A percentile compares a stretch with the other conserved stretches of the same genome.
These are phyloP conservation scores for Alternaria solani DNA, from an alignment of 2,329 filamentous ascomycete genomes.

Conservation along the genomic window DNA sequence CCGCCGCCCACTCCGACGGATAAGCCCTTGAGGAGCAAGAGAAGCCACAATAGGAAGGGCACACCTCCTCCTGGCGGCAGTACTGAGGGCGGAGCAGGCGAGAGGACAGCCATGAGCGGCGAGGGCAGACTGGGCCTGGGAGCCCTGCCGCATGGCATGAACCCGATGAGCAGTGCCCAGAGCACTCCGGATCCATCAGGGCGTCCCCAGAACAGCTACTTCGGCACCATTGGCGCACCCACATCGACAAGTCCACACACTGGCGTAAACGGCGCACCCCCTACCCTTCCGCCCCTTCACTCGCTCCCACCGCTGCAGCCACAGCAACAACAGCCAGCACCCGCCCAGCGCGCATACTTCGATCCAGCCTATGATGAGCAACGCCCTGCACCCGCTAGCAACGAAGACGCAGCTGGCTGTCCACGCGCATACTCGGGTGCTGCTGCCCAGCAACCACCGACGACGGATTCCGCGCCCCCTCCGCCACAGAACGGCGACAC, in stretches of 20 bases:
- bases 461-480: constrained; percentile 26
- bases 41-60: constrained; percentile 65
- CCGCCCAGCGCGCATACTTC: constrained; percentile 37
- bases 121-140: constrained; percentile 1
- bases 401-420: constrained; percentile 35
- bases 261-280: constrained; percentile 40
- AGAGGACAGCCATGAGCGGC: constrained; percentile 2
- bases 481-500: constrained; percentile 49
- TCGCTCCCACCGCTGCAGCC: constrained; percentile 38
- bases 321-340: constrained; percentile 23
- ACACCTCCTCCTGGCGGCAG: constrained; percentile 41
- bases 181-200: constrained; percentile 49
- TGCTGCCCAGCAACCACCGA: constrained; percentile 24
- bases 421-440: constrained; percentile 41
- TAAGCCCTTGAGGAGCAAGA: constrained; percentile 78
- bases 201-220: constrained; percentile 42
- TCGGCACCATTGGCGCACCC: constrained; percentile 33
- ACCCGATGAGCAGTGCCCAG: constrained; percentile 48
- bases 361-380: constrained; percentile 46
- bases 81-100: constrained; percentile 7
- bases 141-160: constrained; percentile 23
- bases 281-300: constrained; percentile 34
- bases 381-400: constrained; percentile 31
- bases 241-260: constrained; percentile 35
- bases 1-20: constrained; percentile 83